phyloP scores from a whole-genome alignment of 2,329 filamentous ascomycete species.

The Sporothrix inflata region DNA sequence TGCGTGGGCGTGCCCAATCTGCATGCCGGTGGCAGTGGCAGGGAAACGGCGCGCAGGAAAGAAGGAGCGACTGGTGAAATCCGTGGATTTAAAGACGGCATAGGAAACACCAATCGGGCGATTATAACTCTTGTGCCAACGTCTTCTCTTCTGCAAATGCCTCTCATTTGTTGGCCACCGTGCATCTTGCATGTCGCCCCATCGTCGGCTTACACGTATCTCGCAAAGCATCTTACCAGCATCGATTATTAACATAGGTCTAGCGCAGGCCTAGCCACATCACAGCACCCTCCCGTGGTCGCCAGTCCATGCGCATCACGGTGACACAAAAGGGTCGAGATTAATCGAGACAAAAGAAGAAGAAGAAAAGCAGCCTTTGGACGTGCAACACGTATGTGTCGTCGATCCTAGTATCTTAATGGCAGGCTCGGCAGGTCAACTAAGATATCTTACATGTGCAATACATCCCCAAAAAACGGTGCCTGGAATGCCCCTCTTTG shows the following conservation, averaged over 20 bases:
- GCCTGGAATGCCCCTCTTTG: background rate
- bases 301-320: constrained; percentile 1
- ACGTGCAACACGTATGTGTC: background rate
- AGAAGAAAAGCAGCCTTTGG: background rate
- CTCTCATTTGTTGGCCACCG: background rate
- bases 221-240: background rate
- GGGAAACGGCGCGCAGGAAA: background rate
- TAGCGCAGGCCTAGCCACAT: background rate
- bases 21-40: background rate
- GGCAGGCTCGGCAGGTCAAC: background rate
- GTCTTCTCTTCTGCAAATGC: background rate
- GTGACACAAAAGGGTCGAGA: background rate
- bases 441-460: background rate
- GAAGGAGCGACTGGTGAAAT: background rate
- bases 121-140: background rate
- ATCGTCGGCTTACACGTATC: background rate
- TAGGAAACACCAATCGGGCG: background rate
- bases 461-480: background rate
- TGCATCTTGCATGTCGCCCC: background rate
- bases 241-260: background rate
- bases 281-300: background rate
- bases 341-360: background rate
- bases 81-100: background rate
- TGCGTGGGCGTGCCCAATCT: background rate
- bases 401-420: background rate